Base-by-base conservation (phyloP, 345 rosid species). In the Gossypium turneri region DNA sequence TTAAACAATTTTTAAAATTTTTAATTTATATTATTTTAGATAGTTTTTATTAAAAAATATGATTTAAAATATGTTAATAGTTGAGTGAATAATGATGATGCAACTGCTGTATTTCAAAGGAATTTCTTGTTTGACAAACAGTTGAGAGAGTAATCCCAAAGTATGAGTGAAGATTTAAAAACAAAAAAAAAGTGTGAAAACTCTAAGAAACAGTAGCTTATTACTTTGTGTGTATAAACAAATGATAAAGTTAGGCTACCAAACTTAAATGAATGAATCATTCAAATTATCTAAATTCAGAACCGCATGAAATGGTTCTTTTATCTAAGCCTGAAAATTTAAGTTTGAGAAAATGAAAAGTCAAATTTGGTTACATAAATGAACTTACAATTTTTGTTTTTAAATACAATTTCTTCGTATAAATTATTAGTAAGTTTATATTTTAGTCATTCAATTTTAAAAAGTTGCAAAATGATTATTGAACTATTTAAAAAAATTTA, bases 171-270 rank as follows among this genome's bases (percentile, higher is more conserved):
- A 45, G 48, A 45, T 45, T 34, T 34, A 34, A 34, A 34, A 34
- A 34, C 41, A 34, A 5, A 34, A 25, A 34, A 25, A 1, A 34
- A 34, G 41, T 5, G 41, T 9, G 12, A 11, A 60, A 60, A 27
- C 44, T 19, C 12, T 29, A 2, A 7, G 66, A 62, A 62, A 62
- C 20, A 62, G 45, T 2, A 62, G 34, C 66, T 7, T 17, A 4
- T 41, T 9, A 41, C 11, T 62, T 34, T 38, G 29, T 47, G 50
- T 17, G 17, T n/a, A 1, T 17, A 71, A 57, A 41, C 17, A 43
- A 56, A 41, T 20, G 8, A 12, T 2, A 41, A 17, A 17, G 48
- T 48, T 61, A 60, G 76, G 69, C 69, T 4, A 59, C 75, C 75
- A 24, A 47, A 59, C 75, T 15, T 34, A 24, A 73, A 13, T 73